Conservation (phyloP, 495 filamentous ascomycete species). For the Aspergillus biplanus region DNA sequence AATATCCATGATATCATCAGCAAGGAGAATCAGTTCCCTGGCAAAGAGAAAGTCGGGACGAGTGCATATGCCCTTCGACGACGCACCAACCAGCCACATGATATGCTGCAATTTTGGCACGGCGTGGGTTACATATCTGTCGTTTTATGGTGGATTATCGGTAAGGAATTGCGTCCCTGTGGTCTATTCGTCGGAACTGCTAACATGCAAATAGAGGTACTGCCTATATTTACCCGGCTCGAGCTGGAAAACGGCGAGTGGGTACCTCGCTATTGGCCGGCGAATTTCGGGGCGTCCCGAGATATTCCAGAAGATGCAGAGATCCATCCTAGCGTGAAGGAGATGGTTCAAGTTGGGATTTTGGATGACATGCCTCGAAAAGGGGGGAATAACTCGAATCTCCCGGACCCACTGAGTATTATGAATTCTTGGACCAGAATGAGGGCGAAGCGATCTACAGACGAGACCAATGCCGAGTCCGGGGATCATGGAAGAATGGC, state of each 20-base stretch:
- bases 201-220: conserved; percentile 27
- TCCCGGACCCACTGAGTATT: neutral
- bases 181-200: neutral
- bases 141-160: neutral
- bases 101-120: conserved; percentile 11
- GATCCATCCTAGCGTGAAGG: conserved; percentile 22
- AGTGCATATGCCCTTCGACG: neutral
- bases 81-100: conserved; percentile 18
- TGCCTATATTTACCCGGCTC: conserved; percentile 39
- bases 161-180: neutral
- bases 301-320: conserved; percentile 14
- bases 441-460: neutral
- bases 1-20: conserved; percentile 7
- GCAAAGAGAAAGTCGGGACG: conserved; percentile 5
- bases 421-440: neutral
- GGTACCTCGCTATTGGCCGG: conserved; percentile 17
- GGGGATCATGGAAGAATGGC: no score
- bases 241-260: conserved; percentile 32
- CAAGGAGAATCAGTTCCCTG: neutral
- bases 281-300: conserved; percentile 20
- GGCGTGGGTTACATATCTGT: neutral
- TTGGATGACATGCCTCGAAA: conserved; percentile 10
- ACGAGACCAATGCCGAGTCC: no score
- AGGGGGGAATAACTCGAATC: conserved; percentile 16
- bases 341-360: conserved; percentile 16